Evolutionary conservation across 257 asterid genomes (phyloP).

Genomic region (Buddleja alternifolia): DNA sequence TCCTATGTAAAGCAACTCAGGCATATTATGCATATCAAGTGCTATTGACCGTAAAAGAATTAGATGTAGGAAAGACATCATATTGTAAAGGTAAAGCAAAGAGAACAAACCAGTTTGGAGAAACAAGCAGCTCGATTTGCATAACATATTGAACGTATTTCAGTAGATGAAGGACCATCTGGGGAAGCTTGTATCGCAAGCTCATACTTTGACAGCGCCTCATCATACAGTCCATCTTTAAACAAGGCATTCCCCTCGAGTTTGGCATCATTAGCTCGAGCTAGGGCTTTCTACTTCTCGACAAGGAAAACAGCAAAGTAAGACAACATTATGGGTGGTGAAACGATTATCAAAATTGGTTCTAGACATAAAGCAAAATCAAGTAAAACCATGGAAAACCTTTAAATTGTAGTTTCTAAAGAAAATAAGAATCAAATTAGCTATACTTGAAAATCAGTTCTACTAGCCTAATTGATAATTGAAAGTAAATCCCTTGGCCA

Average conservation of each 20-base stretch:
- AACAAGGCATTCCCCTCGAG: slow-evolving; percentile 77
- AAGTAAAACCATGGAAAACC: neutral
- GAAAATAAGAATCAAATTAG: neutral
- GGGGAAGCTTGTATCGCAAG: slow-evolving; percentile 69
- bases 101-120: slow-evolving; percentile 70
- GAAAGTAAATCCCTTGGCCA: neutral
- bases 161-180: slow-evolving; percentile 61
- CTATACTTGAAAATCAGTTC: neutral
- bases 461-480: neutral
- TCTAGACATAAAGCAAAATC: neutral
- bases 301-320: slow-evolving; percentile 11
- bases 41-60: neutral
- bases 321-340: slow-evolving; percentile 3
- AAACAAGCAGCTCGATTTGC: slow-evolving; percentile 93
- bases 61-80: slow-evolving; percentile 15
- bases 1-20: too few relatives aligned
- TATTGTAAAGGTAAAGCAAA: neutral
- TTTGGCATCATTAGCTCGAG: slow-evolving; percentile 71
- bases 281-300: slow-evolving; percentile 62
- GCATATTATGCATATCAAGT: slow-evolving; percentile 6
- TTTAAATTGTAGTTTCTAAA: neutral
- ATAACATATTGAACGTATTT: slow-evolving; percentile 73
- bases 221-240: slow-evolving; percentile 67
- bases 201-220: slow-evolving; percentile 79
- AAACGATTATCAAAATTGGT: slow-evolving; percentile 5